Evolutionary conservation across 257 asterid species (phyloP).

Genomic region (Thymus mandschuricus): DNA sequence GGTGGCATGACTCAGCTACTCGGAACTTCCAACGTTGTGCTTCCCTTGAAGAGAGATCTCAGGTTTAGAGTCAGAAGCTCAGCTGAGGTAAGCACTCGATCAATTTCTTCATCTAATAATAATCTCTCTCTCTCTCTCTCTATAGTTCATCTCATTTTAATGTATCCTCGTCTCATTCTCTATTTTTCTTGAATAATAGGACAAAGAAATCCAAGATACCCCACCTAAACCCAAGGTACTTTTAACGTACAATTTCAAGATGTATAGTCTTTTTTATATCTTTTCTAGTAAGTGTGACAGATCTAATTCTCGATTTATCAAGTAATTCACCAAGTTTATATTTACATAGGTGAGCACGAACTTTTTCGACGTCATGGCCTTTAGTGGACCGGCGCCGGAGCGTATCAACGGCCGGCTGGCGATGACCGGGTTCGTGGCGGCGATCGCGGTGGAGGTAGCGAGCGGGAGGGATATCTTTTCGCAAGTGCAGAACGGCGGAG

Average conservation of each 20-base stretch:
- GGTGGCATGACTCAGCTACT: constrained; percentile 15
- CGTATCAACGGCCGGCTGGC: constrained; percentile 84
- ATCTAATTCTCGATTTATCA: too few relatives aligned
- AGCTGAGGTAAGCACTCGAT: constrained; percentile 38
- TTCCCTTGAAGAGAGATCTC: constrained; percentile 33
- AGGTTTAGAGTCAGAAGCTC: constrained; percentile 49
- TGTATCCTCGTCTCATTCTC: not conserved
- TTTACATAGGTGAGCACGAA: constrained; percentile 45
- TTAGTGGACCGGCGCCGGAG: constrained; percentile 85
- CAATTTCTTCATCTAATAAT: not conserved
- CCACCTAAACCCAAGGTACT: constrained; percentile 39
- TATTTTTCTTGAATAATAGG: constrained; percentile 34
- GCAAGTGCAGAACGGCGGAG: constrained; percentile 65
- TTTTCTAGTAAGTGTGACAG: too few relatives aligned
- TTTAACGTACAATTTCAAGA: not conserved
- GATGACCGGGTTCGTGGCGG: constrained; percentile 83
- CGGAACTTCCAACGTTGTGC: constrained; percentile 16
- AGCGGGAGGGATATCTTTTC: constrained; percentile 61
- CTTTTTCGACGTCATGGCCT: constrained; percentile 59
- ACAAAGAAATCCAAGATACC: constrained; percentile 25
- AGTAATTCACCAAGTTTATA: too few relatives aligned
- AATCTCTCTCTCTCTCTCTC: not conserved
- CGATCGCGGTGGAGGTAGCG: constrained; percentile 64
- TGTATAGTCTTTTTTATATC: too few relatives aligned
- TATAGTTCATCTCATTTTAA: not conserved